Percentiles rank a stretch among this genome's conserved stretches.
These are phyloP conservation scores for Acacia acuminata DNA, from an alignment of 306 rosid genomes.

Conservation along the genomic window DNA sequence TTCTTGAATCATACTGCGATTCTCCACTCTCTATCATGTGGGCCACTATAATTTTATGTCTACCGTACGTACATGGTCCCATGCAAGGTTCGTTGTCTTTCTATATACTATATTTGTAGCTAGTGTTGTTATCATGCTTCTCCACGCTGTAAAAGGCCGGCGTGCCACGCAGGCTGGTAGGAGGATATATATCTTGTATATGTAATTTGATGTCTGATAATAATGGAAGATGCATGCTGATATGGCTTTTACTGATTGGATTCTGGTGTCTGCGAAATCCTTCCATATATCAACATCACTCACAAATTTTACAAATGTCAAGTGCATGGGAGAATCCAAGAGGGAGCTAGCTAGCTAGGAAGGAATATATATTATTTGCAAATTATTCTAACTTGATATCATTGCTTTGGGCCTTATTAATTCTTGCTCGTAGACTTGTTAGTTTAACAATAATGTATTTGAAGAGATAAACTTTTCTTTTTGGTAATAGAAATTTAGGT, in stretches of 20 bases:
- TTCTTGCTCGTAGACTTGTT: background rate
- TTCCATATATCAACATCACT: background rate
- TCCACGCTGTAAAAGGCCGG: background rate
- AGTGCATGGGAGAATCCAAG: background rate
- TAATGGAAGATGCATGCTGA: background rate
- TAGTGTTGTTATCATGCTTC: constrained; percentile 3
- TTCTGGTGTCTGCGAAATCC: constrained; percentile 5
- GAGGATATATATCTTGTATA: constrained; percentile 32
- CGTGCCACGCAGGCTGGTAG: constrained; percentile 34
- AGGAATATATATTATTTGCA: background rate
- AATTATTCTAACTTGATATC: background rate
- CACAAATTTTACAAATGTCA: background rate
- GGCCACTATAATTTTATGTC: background rate
- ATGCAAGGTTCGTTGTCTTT: background rate
- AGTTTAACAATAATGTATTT: background rate
- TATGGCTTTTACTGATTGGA: constrained; percentile 7
- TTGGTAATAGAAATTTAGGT: no score
- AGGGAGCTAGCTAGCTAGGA: background rate
- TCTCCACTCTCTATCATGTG: background rate
- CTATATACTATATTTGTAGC: background rate
- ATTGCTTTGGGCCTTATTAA: background rate
- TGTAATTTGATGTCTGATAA: constrained; percentile 23
- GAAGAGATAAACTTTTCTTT: background rate
- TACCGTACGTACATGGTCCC: constrained; percentile 20
- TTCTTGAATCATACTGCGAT: no score